A percentile compares a stretch with the other conserved stretches of the same genome.
phyloP scores from a whole-genome alignment of 345 rosid genomes.

The Populus pruinosa region DNA sequence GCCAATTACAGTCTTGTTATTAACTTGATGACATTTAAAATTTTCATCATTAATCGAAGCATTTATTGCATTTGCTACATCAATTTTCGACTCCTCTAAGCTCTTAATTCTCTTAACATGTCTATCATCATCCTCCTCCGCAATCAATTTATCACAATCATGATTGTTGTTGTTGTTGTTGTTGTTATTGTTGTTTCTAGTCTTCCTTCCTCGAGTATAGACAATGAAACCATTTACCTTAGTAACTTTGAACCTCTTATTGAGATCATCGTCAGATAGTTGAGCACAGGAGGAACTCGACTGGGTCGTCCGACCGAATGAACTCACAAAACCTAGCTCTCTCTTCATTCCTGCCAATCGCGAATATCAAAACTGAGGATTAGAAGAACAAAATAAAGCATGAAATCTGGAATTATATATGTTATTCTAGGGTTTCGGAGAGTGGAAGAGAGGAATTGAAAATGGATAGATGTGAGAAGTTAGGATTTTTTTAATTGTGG shows the following conservation, averaged over 20 bases:
- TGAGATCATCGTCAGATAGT: conserved; percentile 34
- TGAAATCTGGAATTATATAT: background rate
- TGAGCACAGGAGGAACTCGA: conserved; percentile 28
- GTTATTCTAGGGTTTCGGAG: conserved; percentile 4
- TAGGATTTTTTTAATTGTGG: background rate
- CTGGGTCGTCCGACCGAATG: conserved; percentile 5
- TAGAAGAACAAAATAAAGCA: background rate
- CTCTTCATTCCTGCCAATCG: conserved; percentile 56
- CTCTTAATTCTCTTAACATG: conserved; percentile 12
- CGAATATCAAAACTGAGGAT: conserved; percentile 10
- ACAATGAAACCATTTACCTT: conserved; percentile 71
- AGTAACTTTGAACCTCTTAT: conserved; percentile 56
- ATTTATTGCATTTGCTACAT: background rate
- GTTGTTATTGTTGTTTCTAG: background rate
- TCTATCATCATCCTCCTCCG: conserved; percentile 8
- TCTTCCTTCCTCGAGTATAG: conserved; percentile 53
- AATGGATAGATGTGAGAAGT: background rate
- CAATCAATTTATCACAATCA: background rate
- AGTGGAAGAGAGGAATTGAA: background rate
- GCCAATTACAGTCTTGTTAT: conserved; percentile 8
- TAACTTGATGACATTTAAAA: conserved; percentile 10
- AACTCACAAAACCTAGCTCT: conserved; percentile 35
- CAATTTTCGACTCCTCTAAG: conserved; percentile 20
- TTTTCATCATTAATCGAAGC: conserved; percentile 18
- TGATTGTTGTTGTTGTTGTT: background rate